Evolutionary conservation across 2,329 filamentous ascomycete genomes (phyloP), one percentile per base, ranked within the genome.

Genomic region (Chaetomium sp.): DNA sequence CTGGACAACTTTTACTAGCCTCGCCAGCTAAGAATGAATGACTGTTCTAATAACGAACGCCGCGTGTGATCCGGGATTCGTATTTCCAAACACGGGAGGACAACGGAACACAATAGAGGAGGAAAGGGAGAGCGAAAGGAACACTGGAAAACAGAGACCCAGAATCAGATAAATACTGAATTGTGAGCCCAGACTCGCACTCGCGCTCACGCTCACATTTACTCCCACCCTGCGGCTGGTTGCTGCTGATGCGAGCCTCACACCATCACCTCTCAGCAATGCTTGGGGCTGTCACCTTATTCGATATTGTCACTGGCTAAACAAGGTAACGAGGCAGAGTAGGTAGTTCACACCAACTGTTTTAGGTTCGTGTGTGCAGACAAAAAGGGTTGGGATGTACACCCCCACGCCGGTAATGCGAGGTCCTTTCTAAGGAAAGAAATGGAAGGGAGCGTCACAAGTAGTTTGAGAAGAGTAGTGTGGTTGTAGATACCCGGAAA

Each of bases 281-380:
- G 59, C 54, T 54, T 61, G 55, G 54, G 37, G 34, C 54, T 49
- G 53, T 53, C 54, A 56, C 56, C 46, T 46, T 51, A 11, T 54
- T 48, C 44, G 42, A 52, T 12, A 61, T 68, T 68, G 69, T 71
- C 69, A 71, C 66, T 67, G 65, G 67, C 64, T 59, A 59, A 46
- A 59, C 53, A 56, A 61, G 45, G 53, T 58, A 58, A 61, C 52
- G 48, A 43, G 56, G 61, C 59, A 57, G 53, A 55, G 53, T 58
- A 56, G 56, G 58, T 40, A 54, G 38, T 56, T 45, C 48, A 56
- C 49, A 55, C 50, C 59, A 54, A 44, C 45, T 44, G 57, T 46
- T 14, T 27, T 14, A 1, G 27, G 32, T 19, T 19, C 34, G 48
- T 42, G 48, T 53, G 56, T 56, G 54, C 40, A 41, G 49, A 45